Conservation (phyloP, 73 alveolate genomes). For the Paramecium sonneborni region DNA sequence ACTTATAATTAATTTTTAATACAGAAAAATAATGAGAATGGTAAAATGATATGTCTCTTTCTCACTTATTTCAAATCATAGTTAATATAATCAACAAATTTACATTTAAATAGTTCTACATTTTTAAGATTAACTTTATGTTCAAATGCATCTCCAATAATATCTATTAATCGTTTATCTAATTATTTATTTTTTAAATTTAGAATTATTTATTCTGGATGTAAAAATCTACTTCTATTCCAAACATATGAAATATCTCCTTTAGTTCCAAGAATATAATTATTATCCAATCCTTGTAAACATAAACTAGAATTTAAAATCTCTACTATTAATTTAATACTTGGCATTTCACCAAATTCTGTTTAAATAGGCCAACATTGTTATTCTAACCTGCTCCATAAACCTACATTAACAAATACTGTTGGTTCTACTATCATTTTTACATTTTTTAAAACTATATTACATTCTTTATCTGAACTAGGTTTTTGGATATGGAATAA, state of each 20-base stretch:
- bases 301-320: conserved; percentile 3
- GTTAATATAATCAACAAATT: neutral
- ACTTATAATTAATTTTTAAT: conserved; percentile 51
- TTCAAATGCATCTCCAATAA: conserved; percentile 61
- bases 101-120: conserved; percentile 60
- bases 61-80: conserved; percentile 5
- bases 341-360: conserved; percentile 58
- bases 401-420: conserved; percentile 53
- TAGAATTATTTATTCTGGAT: conserved; percentile 39
- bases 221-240: conserved; percentile 50
- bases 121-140: conserved; percentile 44
- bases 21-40: conserved; percentile 51
- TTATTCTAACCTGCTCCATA: conserved; percentile 58
- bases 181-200: neutral
- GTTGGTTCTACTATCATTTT: conserved; percentile 57
- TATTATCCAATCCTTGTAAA: neutral
- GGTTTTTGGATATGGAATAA: conserved; percentile 32
- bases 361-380: conserved; percentile 59
- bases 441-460: conserved; percentile 20
- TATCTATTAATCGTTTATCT: conserved; percentile 28
- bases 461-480: conserved; percentile 5
- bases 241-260: conserved; percentile 66
- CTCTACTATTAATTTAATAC: conserved; percentile 51
- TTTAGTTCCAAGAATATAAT: conserved; percentile 45
- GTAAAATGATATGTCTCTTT: conserved; percentile 55